Percentiles rank a stretch among this genome's conserved stretches.
Conservation (phyloP, 2,329 filamentous ascomycete genomes). For the Allantophomopsis cytisporea region DNA sequence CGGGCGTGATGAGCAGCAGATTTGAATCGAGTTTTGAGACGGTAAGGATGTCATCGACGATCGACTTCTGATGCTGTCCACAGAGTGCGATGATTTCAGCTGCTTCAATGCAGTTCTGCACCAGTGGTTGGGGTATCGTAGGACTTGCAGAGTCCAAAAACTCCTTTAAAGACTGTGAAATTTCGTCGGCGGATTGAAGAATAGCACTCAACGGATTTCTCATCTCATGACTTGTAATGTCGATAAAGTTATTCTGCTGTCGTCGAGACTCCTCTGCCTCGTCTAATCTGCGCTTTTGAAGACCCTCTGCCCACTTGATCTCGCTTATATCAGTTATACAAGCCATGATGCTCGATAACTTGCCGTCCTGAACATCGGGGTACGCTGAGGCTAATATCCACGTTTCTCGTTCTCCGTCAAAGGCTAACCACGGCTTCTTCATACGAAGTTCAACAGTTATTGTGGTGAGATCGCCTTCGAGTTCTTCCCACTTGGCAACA, state of each 20-base stretch:
- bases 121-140: slow-evolving; percentile 25
- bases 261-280: slow-evolving; percentile 70
- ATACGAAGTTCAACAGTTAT: slow-evolving; percentile 21
- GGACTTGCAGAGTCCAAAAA: slow-evolving; percentile 14
- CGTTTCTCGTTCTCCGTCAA: slow-evolving; percentile 3
- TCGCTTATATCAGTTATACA: slow-evolving; percentile 52
- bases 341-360: slow-evolving; percentile 11
- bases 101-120: slow-evolving; percentile 50
- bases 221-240: slow-evolving; percentile 62
- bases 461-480: slow-evolving; percentile 20
- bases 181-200: slow-evolving; percentile 64
- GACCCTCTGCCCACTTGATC: slow-evolving; percentile 70
- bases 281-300: slow-evolving; percentile 62
- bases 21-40: slow-evolving; percentile 59
- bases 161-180: slow-evolving; percentile 28
- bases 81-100: slow-evolving; percentile 68
- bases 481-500: slow-evolving; percentile 22
- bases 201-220: slow-evolving; percentile 66
- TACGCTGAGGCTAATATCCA: slow-evolving; percentile 12
- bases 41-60: slow-evolving; percentile 52
- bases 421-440: slow-evolving; percentile 15
- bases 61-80: slow-evolving; percentile 63
- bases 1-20: slow-evolving; percentile 53
- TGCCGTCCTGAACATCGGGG: slow-evolving; percentile 11
- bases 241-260: slow-evolving; percentile 57